A percentile compares a stretch with the other conserved stretches of the same genome.
These are phyloP conservation scores for Helotiales sp. DNA, from an alignment of 2,329 filamentous ascomycete species.

Conservation along the genomic window DNA sequence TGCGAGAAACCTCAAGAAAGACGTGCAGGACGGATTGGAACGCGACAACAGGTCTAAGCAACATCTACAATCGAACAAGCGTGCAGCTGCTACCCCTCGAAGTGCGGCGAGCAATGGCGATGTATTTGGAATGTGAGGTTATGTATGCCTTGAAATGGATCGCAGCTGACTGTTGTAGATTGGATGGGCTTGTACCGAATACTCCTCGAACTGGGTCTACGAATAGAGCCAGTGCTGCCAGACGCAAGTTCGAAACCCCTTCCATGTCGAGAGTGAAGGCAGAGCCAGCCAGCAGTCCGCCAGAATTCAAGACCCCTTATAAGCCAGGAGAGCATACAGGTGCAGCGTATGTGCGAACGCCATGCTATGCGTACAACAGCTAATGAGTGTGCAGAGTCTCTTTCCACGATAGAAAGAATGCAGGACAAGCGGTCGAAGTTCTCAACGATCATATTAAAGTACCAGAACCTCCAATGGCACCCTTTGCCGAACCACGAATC, in stretches of 20 bases:
- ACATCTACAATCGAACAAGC: constrained; percentile 67
- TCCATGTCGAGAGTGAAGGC: constrained; percentile 53
- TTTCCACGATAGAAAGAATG: constrained; percentile 78
- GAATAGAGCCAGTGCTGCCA: constrained; percentile 33
- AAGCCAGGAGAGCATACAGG: constrained; percentile 34
- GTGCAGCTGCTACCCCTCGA: constrained; percentile 66
- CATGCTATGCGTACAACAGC: not conserved
- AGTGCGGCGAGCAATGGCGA: constrained; percentile 61
- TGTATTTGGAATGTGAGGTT: constrained; percentile 79
- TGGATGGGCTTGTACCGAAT: constrained; percentile 72
- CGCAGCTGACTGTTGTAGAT: constrained; percentile 47
- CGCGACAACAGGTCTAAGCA: constrained; percentile 72
- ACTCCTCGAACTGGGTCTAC: constrained; percentile 51
- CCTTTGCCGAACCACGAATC: constrained; percentile 76
- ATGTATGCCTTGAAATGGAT: not conserved
- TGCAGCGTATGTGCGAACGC: constrained; percentile 31
- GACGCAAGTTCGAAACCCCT: constrained; percentile 52
- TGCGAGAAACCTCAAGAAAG: constrained; percentile 80
- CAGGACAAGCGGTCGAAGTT: constrained; percentile 82
- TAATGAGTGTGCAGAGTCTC: constrained; percentile 49
- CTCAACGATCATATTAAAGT: constrained; percentile 76
- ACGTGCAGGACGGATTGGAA: constrained; percentile 83
- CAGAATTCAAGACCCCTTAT: constrained; percentile 50
- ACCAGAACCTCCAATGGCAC: constrained; percentile 71
- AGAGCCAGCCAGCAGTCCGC: constrained; percentile 51